Evolutionary conservation across 805 yeast genomes (phyloP).

Genomic region (Zygoascus biomembranicola): DNA sequence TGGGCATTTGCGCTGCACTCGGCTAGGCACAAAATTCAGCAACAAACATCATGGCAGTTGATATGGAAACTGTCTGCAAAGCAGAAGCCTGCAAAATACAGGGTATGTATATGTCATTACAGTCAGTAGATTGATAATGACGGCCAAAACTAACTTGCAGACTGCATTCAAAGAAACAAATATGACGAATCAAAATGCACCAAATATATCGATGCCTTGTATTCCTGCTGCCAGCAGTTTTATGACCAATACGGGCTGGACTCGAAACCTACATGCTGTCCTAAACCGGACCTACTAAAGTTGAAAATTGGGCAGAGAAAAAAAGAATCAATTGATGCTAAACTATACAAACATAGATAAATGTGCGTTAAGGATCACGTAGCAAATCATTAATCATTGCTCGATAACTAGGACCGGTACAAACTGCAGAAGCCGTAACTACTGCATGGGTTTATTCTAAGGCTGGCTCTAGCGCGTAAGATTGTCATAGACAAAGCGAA

Average conservation of each 20-base stretch:
- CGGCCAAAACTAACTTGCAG: constrained; percentile 24
- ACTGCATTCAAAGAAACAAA: constrained; percentile 53
- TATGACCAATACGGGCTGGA: constrained; percentile 52
- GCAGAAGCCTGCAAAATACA: constrained; percentile 78
- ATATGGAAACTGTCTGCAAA: constrained; percentile 42
- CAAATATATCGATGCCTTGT: constrained; percentile 56
- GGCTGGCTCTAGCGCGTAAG: constrained; percentile 20
- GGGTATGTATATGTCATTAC: constrained; percentile 32
- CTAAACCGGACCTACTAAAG: constrained; percentile 53
- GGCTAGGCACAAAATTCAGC: not conserved
- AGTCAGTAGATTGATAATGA: not conserved
- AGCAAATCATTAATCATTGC: constrained; percentile 1
- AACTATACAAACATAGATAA: not conserved
- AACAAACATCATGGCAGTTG: not conserved
- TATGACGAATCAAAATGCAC: constrained; percentile 74
- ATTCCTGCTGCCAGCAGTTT: constrained; percentile 64
- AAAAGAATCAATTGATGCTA: constrained; percentile 29
- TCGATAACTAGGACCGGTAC: constrained; percentile 6
- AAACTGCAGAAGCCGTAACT: not conserved
- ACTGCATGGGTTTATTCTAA: constrained; percentile 6
- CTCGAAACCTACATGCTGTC: constrained; percentile 69
- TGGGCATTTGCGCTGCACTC: too few species aligned
- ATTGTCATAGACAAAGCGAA: constrained; percentile 16
- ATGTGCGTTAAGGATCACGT: constrained; percentile 11
- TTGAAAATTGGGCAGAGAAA: constrained; percentile 59